These are phyloP conservation scores for Aurantiochytrium sp. DNA, from an alignment of 108 stramenopile genomes.

Conservation along the genomic window DNA sequence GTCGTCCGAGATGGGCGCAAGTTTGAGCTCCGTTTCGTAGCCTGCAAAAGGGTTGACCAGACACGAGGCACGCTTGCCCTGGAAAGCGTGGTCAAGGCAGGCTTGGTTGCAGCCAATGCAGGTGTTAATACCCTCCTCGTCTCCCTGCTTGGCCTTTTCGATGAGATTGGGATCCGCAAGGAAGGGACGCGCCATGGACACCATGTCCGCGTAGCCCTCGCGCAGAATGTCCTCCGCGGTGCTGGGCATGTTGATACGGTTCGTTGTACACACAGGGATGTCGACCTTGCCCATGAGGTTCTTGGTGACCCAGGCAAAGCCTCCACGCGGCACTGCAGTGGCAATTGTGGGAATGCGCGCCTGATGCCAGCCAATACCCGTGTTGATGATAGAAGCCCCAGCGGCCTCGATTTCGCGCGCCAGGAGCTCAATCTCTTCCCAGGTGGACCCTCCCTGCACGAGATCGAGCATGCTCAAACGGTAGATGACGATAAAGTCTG, in stretches of 20 bases:
- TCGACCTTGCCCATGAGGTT: constrained; percentile 56
- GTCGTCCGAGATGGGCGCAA: neutral
- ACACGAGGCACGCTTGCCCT: constrained; percentile 83
- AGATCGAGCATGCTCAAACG: constrained; percentile 88
- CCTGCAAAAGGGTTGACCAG: constrained; percentile 91
- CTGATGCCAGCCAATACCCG: constrained; percentile 99
- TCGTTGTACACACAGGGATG: constrained; percentile 85
- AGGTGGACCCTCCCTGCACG: constrained; percentile 78
- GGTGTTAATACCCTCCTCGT: constrained; percentile 79
- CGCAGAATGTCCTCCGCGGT: constrained; percentile 69
- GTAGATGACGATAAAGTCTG: constrained; percentile 92
- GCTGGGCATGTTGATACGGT: constrained; percentile 88
- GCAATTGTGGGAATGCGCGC: constrained; percentile 95
- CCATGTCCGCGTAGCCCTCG: constrained; percentile 70
- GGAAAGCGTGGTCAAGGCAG: constrained; percentile 95
- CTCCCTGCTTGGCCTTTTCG: constrained; percentile 66
- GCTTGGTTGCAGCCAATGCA: constrained; percentile 99
- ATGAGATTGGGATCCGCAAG: constrained; percentile 89
- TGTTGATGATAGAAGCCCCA: constrained; percentile 91
- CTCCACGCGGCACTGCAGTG: constrained; percentile 86
- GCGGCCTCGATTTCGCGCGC: constrained; percentile 73
- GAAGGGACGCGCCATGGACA: constrained; percentile 93
- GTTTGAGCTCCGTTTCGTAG: constrained; percentile 69
- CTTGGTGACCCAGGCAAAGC: constrained; percentile 80
- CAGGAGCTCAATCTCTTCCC: constrained; percentile 79